A percentile compares a stretch with the other conserved stretches of the same genome.
Conservation (phyloP, 2,329 filamentous ascomycete species). For the Exutisphaerella laricina region DNA sequence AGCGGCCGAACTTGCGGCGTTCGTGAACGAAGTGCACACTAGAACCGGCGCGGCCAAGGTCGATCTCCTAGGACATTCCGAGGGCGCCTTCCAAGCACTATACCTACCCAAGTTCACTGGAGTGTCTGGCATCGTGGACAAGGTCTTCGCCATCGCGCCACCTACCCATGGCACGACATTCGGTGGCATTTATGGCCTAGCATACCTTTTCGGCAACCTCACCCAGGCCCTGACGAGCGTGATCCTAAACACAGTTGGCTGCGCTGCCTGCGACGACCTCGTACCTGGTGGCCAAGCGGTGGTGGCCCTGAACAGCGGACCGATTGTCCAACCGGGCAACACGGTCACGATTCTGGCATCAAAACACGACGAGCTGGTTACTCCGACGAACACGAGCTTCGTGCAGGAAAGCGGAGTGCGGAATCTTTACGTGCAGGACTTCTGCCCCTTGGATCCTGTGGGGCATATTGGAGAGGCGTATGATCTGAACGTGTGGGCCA, state of each 20-base stretch:
- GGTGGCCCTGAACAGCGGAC: slow-evolving; percentile 9
- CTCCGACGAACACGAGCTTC: slow-evolving; percentile 19
- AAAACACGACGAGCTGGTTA: slow-evolving; percentile 23
- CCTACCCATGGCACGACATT: slow-evolving; percentile 24
- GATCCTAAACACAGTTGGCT: slow-evolving; percentile 16
- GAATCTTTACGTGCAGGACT: slow-evolving; percentile 24
- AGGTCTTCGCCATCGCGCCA: slow-evolving; percentile 23
- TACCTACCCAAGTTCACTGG: slow-evolving; percentile 22
- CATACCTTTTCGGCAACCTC: slow-evolving; percentile 18
- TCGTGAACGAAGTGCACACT: slow-evolving; percentile 17
- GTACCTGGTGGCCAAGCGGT: slow-evolving; percentile 5
- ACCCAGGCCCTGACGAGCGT: slow-evolving; percentile 13
- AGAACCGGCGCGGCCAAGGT: slow-evolving; percentile 18
- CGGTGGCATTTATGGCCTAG: slow-evolving; percentile 16
- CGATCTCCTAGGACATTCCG: slow-evolving; percentile 24
- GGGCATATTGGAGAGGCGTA: slow-evolving; percentile 26
- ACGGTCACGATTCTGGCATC: slow-evolving; percentile 20
- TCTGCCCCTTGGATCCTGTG: slow-evolving; percentile 19
- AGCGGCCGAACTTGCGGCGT: slow-evolving; percentile 18
- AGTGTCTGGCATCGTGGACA: slow-evolving; percentile 15
- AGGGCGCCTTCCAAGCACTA: slow-evolving; percentile 23
- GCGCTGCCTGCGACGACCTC: slow-evolving; percentile 20
- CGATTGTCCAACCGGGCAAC: slow-evolving; percentile 21
- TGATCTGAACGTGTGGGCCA: slow-evolving; percentile 21
- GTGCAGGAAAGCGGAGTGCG: slow-evolving; percentile 21